Conservation (phyloP, 169 alveolate species). For the Babesia caballi region DNA sequence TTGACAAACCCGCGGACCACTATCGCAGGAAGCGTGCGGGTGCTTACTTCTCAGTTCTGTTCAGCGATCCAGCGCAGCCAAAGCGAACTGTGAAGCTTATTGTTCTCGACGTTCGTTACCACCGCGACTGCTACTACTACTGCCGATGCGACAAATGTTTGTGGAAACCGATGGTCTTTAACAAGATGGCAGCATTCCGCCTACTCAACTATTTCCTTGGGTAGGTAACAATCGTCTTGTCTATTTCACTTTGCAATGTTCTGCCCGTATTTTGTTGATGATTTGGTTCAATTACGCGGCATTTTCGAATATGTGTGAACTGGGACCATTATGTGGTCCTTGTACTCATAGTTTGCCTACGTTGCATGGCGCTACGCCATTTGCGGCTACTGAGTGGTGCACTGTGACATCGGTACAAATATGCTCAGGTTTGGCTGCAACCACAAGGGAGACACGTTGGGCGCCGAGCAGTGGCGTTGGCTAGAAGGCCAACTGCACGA, state of each 20-base stretch:
- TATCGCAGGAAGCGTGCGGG: slow-evolving; percentile 79
- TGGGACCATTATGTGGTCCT: too few species aligned
- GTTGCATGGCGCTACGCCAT: too few species aligned
- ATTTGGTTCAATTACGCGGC: neutral
- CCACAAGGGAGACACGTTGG: slow-evolving; percentile 83
- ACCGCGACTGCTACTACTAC: slow-evolving; percentile 72
- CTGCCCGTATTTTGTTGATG: neutral
- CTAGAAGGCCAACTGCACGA: slow-evolving; percentile 81
- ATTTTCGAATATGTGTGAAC: neutral
- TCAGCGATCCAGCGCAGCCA: slow-evolving; percentile 72
- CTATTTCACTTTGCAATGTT: neutral
- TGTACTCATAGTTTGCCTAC: too few species aligned
- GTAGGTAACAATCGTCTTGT: neutral
- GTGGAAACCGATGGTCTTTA: slow-evolving; percentile 11
- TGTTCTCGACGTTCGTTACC: slow-evolving; percentile 76
- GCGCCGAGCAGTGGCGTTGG: slow-evolving; percentile 89
- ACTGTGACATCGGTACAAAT: too few species aligned
- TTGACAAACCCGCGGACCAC: slow-evolving; percentile 75
- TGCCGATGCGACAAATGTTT: slow-evolving; percentile 62
- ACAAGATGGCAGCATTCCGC: slow-evolving; percentile 27
- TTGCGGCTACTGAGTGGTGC: too few species aligned
- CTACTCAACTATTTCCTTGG: slow-evolving; percentile 64
- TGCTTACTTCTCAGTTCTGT: slow-evolving; percentile 76
- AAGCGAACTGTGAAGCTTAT: slow-evolving; percentile 75
- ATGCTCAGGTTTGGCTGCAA: slow-evolving; percentile 55